These are phyloP conservation scores for Beauveria bassiana DNA, from an alignment of 2,329 filamentous ascomycete genomes.

Conservation along the genomic window DNA sequence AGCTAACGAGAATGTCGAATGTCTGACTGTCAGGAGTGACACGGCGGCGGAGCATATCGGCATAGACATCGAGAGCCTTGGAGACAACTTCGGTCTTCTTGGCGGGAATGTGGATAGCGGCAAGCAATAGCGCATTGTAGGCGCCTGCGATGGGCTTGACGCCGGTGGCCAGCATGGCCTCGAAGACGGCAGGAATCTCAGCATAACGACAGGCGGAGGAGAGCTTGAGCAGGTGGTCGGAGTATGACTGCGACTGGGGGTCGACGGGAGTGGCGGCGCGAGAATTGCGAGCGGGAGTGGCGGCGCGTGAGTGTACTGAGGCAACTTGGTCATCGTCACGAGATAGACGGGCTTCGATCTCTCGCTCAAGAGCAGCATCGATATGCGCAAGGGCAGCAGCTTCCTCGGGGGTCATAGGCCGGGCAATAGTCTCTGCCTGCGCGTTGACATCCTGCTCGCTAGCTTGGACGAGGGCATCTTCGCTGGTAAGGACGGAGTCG, in stretches of 20 bases:
- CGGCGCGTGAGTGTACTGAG: constrained; percentile 33
- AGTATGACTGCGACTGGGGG: constrained; percentile 61
- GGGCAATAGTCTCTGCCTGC: constrained; percentile 27
- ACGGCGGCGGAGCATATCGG: constrained; percentile 86
- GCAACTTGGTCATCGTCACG: constrained; percentile 38
- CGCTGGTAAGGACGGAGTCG: constrained; percentile 50
- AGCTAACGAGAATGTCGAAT: constrained; percentile 77
- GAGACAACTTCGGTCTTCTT: constrained; percentile 78
- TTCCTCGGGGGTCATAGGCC: constrained; percentile 37
- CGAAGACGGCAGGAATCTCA: constrained; percentile 85
- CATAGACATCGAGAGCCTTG: constrained; percentile 90
- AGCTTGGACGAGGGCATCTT: constrained; percentile 37
- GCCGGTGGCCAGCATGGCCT: constrained; percentile 77
- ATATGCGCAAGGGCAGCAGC: constrained; percentile 67
- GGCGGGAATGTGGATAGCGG: constrained; percentile 73
- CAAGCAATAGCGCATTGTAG: constrained; percentile 86
- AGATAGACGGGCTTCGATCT: constrained; percentile 52
- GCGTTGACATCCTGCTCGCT: constrained; percentile 26
- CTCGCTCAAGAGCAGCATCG: constrained; percentile 74
- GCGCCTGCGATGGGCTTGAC: constrained; percentile 72
- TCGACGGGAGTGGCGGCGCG: constrained; percentile 57
- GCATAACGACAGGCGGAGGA: constrained; percentile 65
- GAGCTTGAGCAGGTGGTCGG: constrained; percentile 70
- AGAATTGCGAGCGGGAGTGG: constrained; percentile 34
- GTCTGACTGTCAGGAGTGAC: constrained; percentile 77